phyloP scores from a whole-genome alignment of 129 eudicot species.

The Helianthus annuus region HanXRQr2.0-SUNRISE NC_035442.2:12701925-12702424 shows the following conservation, averaged over 20 bases:
- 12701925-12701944: conserved; percentile 56
- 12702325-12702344: not conserved
- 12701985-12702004: not conserved
- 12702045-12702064: not conserved
- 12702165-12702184: no score
- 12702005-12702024: conserved; percentile 4
- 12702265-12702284: no score
- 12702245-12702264: no score
- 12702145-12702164: no score
- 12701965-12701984: conserved; percentile 79
- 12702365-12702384: not conserved
- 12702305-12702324: not conserved
- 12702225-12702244: no score
- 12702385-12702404: conserved; percentile 8
- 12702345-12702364: not conserved
- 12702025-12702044: not conserved
- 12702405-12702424: conserved; percentile 20
- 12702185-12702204: no score
- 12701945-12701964: conserved; percentile 60
- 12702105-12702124: no score
- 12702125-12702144: no score
- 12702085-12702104: not conserved
- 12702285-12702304: not conserved
- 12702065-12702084: not conserved
- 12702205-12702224: no score